Evolutionary conservation across 768 basidiomycete genomes (phyloP).

Genomic region (Kwoniella sp.): DNA sequence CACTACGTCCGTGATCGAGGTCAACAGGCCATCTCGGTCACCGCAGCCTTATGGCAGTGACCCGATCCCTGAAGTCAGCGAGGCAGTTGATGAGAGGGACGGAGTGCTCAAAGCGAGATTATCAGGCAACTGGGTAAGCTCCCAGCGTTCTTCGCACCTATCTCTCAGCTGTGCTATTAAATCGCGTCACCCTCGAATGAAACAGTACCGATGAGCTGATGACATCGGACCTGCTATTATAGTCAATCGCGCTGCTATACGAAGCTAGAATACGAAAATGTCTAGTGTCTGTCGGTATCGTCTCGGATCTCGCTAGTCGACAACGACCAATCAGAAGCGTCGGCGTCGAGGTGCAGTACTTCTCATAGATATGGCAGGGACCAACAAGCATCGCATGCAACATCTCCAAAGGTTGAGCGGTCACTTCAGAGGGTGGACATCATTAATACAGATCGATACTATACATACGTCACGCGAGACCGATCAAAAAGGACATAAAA

Average conservation of each 20-base stretch:
- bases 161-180: too few relatives aligned
- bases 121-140: constrained; percentile 81
- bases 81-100: constrained; percentile 45
- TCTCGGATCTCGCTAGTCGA: constrained; percentile 84
- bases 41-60: neutral
- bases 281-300: constrained; percentile 83
- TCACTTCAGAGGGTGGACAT: too few relatives aligned
- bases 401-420: too few relatives aligned
- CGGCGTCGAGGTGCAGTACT: constrained; percentile 91
- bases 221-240: too few relatives aligned
- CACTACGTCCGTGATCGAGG: neutral
- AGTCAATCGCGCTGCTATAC: constrained; percentile 92
- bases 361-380: constrained; percentile 59
- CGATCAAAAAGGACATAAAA: too few relatives aligned
- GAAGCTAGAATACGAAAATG: constrained; percentile 88
- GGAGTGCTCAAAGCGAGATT: constrained; percentile 88
- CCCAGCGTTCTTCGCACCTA: neutral
- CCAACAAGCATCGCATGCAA: too few relatives aligned
- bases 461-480: too few relatives aligned
- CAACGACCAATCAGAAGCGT: constrained; percentile 84
- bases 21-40: neutral
- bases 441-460: too few relatives aligned
- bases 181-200: neutral
- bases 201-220: constrained; percentile 9
- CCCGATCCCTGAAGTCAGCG: neutral